phyloP scores from a whole-genome alignment of 2,329 filamentous ascomycete species.

The Hypoxylon sp. region DNA sequence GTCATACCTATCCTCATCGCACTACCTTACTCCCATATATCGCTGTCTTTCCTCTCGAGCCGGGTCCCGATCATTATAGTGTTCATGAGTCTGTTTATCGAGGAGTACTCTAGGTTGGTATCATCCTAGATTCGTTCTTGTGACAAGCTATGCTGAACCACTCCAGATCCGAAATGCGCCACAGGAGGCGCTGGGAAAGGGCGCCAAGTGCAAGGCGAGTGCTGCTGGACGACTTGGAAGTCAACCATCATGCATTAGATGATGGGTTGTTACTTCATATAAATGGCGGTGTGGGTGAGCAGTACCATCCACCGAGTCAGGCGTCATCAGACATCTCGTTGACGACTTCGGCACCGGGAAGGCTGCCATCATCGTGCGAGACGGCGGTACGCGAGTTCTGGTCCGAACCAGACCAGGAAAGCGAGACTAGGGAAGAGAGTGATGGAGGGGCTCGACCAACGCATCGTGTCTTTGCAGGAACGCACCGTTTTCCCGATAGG shows the following conservation, averaged over 20 bases:
- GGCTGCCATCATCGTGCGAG: conserved; percentile 37
- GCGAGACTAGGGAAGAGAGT: not conserved
- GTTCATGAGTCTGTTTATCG: conserved; percentile 17
- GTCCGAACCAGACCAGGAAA: not conserved
- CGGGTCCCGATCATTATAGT: conserved; percentile 18
- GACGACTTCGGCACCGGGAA: conserved; percentile 26
- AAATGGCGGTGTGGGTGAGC: conserved; percentile 17
- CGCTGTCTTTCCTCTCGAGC: conserved; percentile 7
- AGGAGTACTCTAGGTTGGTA: conserved; percentile 25
- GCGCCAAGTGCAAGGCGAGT: not conserved
- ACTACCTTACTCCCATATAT: conserved; percentile 7
- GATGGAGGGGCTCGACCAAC: not conserved
- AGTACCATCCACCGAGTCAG: conserved; percentile 30
- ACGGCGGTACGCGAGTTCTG: conserved; percentile 27
- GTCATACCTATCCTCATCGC: conserved; percentile 2
- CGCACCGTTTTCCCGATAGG: not conserved
- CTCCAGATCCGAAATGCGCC: not conserved
- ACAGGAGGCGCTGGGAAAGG: conserved; percentile 10
- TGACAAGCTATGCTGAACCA: not conserved
- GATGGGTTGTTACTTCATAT: conserved; percentile 20
- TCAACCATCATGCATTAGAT: not conserved
- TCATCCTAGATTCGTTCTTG: not conserved
- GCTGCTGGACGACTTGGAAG: not conserved
- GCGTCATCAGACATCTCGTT: conserved; percentile 39
- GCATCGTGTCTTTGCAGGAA: no score